phyloP scores from a whole-genome alignment of 2,329 filamentous ascomycete genomes.

The Pseudopithomyces maydicus region DNA sequence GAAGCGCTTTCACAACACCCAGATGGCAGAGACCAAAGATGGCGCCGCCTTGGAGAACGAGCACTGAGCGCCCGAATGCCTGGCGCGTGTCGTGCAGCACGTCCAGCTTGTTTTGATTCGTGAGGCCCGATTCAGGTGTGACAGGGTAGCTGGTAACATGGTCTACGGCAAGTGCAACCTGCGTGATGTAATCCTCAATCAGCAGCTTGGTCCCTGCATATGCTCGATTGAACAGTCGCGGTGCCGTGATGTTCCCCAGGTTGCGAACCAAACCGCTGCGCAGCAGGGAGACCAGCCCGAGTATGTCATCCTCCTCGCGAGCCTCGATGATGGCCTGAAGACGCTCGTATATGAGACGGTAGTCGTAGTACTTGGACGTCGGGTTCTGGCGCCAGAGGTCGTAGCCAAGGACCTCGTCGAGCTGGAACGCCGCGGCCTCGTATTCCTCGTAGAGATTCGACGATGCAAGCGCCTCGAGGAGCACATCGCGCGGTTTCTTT shows the following conservation, averaged over 20 bases:
- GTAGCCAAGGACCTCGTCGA: slow-evolving; percentile 81
- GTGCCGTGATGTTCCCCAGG: slow-evolving; percentile 85
- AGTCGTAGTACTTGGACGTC: slow-evolving; percentile 82
- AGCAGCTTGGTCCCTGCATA: slow-evolving; percentile 88
- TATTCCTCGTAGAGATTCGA: slow-evolving; percentile 81
- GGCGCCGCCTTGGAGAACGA: slow-evolving; percentile 87
- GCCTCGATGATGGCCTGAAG: slow-evolving; percentile 72
- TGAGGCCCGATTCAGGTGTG: slow-evolving; percentile 58
- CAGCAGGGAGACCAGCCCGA: slow-evolving; percentile 77
- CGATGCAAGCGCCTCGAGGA: slow-evolving; percentile 68
- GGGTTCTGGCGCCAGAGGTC: slow-evolving; percentile 86
- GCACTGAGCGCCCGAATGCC: slow-evolving; percentile 82
- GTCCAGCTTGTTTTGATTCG: slow-evolving; percentile 80
- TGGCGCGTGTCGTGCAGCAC: slow-evolving; percentile 85
- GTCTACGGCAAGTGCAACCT: slow-evolving; percentile 80
- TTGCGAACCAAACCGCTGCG: slow-evolving; percentile 80
- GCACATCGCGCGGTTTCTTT: slow-evolving; percentile 67
- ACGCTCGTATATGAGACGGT: slow-evolving; percentile 79
- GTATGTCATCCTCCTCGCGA: slow-evolving; percentile 72
- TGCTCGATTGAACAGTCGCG: slow-evolving; percentile 80
- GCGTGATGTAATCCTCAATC: slow-evolving; percentile 88
- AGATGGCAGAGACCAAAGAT: slow-evolving; percentile 92
- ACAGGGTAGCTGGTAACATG: slow-evolving; percentile 74
- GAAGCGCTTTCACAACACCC: slow-evolving; percentile 86
- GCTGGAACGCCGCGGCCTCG: slow-evolving; percentile 79